phyloP scores from a whole-genome alignment of 352 stramenopile genomes.

The Phytophthora kernoviae region DNA sequence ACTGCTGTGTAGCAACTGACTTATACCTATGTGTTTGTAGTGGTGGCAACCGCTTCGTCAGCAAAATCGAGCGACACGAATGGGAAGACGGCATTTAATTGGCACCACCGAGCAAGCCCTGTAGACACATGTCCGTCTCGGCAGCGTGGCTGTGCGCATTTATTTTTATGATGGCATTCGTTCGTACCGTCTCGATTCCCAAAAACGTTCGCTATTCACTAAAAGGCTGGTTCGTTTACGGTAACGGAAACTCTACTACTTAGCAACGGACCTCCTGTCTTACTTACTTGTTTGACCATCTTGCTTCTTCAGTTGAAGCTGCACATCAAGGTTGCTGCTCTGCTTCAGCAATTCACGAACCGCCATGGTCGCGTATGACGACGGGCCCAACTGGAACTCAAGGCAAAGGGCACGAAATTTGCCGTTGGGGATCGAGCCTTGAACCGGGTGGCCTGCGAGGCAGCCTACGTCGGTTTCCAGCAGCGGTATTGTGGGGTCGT shows the following conservation, averaged over 20 bases:
- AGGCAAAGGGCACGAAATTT: slow-evolving; percentile 76
- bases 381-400: slow-evolving; percentile 84
- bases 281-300: slow-evolving; percentile 21
- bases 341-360: slow-evolving; percentile 96
- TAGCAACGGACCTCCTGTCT: slow-evolving; percentile 6
- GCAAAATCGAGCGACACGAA: slow-evolving; percentile 79
- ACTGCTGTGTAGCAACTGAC: slow-evolving; percentile 1
- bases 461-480: slow-evolving; percentile 94
- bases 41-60: slow-evolving; percentile 82
- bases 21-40: slow-evolving; percentile 27
- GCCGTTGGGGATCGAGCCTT: slow-evolving; percentile 62
- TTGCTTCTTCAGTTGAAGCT: slow-evolving; percentile 59
- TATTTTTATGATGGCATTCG: slow-evolving; percentile 4
- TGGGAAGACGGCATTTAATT: slow-evolving; percentile 57
- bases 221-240: slow-evolving; percentile 7
- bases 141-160: slow-evolving; percentile 1
- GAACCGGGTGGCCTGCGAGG: slow-evolving; percentile 39
- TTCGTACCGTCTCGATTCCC: not conserved
- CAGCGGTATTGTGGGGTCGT: slow-evolving; percentile 91
- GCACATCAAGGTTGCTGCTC: slow-evolving; percentile 82
- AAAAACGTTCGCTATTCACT: slow-evolving; percentile 10
- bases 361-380: slow-evolving; percentile 96
- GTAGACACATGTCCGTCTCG: too few species aligned
- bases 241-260: slow-evolving; percentile 21
- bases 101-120: not conserved